Base-by-base conservation (phyloP, 176 grass and related monocot genomes). In the Musa itinerans region DNA sequence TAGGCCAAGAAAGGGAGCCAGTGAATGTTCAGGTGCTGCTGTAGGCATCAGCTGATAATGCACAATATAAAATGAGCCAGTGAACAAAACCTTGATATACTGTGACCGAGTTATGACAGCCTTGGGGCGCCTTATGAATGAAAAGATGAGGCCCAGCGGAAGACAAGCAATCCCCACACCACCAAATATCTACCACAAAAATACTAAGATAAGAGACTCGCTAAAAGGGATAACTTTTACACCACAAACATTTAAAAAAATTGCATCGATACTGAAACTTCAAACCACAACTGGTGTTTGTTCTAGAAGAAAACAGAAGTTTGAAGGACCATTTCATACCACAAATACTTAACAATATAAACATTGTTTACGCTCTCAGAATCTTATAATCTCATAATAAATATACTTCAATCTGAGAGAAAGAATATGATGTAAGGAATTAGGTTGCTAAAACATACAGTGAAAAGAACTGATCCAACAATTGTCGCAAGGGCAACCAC, bases 101-200 rank as follows among this genome's bases (percentile, higher is more conserved):
- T 96, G 93, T 27, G 89, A 92, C 15, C 93, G 93, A 83, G 93
- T 96, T 81, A 96, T 96, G 26, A 92, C 93, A 88, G 93, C 93
- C 83, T 86, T 96, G 72, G 93, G 93, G 14, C 93, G 89, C 76
- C 93, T 87, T 56, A 88, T 71, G 87, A 96, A 96, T 67, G 93
- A 90, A 56, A 84, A 89, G 64, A 96, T 92, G 68, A 96, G 89
- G 16, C 87, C 73, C 86, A 96, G 77, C 52, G 93, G 93, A 73
- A 96, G 85, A 74, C 85, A 96, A 81, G 93, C 93, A 84, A 96
- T 96, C 20, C 93, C 93, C 0, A 96, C 87, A 71, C 93, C 93
- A 83, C 93, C 93, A 87, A 96, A 96, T 85, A 96, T 96, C 93
- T 96, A 81, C 65, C 17, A 83, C 69, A 87, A 54, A 52, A 81